phyloP scores from a whole-genome alignment of 352 stramenopile species.

The Phytophthora agathidicida region DNA sequence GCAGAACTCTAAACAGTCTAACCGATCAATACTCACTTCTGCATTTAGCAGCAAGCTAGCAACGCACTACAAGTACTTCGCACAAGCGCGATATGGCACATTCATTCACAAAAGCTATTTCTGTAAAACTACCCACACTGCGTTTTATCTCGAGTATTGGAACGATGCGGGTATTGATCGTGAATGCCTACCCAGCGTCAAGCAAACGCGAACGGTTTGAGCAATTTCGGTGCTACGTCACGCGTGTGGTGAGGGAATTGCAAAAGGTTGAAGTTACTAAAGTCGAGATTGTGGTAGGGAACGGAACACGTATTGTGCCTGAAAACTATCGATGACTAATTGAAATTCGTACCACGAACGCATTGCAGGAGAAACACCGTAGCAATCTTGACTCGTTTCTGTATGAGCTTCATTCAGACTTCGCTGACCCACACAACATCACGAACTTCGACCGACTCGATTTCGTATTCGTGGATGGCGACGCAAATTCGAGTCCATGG shows the following conservation, averaged over 20 bases:
- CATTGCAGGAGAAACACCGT: constrained; percentile 57
- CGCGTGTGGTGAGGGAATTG: constrained; percentile 53
- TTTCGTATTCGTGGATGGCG: constrained; percentile 81
- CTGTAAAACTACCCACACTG: neutral
- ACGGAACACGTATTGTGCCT: neutral
- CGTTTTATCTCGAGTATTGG: constrained; percentile 1
- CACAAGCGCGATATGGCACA: too few species aligned
- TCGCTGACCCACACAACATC: constrained; percentile 61
- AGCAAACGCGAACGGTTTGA: constrained; percentile 56
- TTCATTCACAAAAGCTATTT: constrained; percentile 6
- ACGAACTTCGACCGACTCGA: constrained; percentile 84
- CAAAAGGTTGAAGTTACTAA: constrained; percentile 67
- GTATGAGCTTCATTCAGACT: constrained; percentile 80
- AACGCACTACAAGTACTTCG: too few species aligned
- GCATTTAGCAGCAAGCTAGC: too few species aligned
- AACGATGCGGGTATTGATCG: constrained; percentile 71
- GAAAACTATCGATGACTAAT: constrained; percentile 3
- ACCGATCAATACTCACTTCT: too few species aligned
- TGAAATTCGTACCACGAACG: neutral
- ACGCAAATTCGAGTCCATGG: constrained; percentile 70
- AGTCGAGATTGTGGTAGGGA: constrained; percentile 64
- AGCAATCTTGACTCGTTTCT: constrained; percentile 75
- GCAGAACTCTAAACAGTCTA: too few species aligned
- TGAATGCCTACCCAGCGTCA: constrained; percentile 63
- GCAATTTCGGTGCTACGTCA: constrained; percentile 60